Conservation (phyloP, 129 eudicot species). For the Tagetes patula region DNA sequence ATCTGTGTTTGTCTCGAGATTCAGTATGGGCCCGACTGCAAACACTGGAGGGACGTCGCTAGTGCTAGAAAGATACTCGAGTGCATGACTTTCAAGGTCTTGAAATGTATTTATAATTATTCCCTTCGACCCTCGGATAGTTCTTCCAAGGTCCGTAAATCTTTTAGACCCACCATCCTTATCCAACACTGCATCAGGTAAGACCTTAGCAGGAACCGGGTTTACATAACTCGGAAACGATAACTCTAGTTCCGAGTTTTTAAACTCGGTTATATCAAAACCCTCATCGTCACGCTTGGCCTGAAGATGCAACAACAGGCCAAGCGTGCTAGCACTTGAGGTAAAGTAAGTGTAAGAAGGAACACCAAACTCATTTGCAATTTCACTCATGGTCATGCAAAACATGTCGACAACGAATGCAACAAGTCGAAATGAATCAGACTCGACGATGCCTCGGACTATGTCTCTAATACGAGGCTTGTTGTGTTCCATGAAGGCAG, state of each 20-base stretch:
- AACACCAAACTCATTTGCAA: conserved; percentile 5
- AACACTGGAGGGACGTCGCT: not conserved
- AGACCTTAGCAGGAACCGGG: not conserved
- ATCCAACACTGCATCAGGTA: not conserved
- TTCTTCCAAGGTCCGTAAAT: not conserved
- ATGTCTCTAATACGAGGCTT: conserved; percentile 7
- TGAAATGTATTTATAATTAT: conserved; percentile 2
- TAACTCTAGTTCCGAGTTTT: too few relatives aligned
- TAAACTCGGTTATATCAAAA: not conserved
- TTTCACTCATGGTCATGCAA: not conserved
- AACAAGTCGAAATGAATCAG: not conserved
- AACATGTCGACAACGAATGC: conserved; percentile 13
- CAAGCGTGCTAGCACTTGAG: not conserved
- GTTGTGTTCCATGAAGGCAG: conserved; percentile 2
- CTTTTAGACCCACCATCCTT: not conserved
- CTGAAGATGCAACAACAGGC: conserved; percentile 3
- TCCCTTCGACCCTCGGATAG: not conserved
- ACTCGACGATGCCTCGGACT: not conserved
- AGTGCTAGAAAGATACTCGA: not conserved
- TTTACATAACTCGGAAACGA: not conserved
- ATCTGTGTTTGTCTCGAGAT: not conserved
- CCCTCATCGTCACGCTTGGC: not conserved
- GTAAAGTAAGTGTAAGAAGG: conserved; percentile 6
- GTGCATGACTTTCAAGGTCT: not conserved
- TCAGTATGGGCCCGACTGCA: not conserved